Evolutionary conservation across 1,284 basidiomycete genomes (phyloP), one percentile per base, ranked within the genome.

Genomic region (Sparassis latifolia): DNA sequence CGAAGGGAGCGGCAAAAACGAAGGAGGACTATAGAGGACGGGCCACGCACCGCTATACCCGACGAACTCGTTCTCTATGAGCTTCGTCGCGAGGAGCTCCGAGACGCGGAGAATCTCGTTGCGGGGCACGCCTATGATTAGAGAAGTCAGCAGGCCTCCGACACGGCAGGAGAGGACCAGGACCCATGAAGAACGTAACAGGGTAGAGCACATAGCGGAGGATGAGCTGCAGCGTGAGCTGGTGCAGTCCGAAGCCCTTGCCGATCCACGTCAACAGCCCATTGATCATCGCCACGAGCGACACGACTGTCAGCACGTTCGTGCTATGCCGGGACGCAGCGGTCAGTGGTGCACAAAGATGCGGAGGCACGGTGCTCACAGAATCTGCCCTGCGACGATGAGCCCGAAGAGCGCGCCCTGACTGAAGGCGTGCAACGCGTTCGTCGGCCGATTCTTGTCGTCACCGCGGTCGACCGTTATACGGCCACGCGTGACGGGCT

Each of bases 191-290:
- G 76, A 93, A 93, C 3, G 86, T 79, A 57, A 96, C 61, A 33
- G 92, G 92, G 69, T 93, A 96, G 71, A 91, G 86, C 59, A 94
- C 65, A 71, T 96, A 92, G 43, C 90, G 84, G 55, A 94, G 71
- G 61, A 94, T 78, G 55, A 95, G 80, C 66, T 95, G 82, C 32
- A 96, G 75, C 2, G 91, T 94, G 48, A 96, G 80, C 0, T 78
- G 73, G 62, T 87, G 75, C 62, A 96, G 88, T 44, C 89, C 88
- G 66, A 93, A 92, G 53, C 89, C 91, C 56, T 77, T 78, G 46
- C 92, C 93, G 65, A 94, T 80, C 88, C 90, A 96, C 41, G 90
- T 93, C 42, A 95, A 77, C 9, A 94, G 72, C 43, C 89, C 92
- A 66, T 96, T 92, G 68, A 92, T 80, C 43, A 79, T 77, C 51